Conservation (phyloP, 1,284 basidiomycete species). For the Microbotryum intermedium region DNA sequence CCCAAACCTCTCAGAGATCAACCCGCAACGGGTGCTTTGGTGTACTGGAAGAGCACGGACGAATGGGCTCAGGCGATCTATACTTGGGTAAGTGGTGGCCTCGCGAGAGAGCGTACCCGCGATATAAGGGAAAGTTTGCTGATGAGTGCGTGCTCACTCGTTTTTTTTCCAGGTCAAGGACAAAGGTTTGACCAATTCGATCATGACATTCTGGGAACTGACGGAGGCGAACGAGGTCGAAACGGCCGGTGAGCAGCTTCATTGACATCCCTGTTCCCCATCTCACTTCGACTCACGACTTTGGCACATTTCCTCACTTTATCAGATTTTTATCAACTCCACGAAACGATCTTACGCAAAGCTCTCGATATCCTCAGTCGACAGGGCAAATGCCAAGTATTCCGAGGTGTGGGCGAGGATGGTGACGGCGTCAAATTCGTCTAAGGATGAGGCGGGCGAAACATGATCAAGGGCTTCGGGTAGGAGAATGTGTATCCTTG, state of each 20-base stretch:
- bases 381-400: constrained; percentile 46
- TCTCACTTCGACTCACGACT: neutral
- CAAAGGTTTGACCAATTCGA: constrained; percentile 45
- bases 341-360: constrained; percentile 40
- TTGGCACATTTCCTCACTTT: neutral
- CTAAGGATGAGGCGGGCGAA: constrained; percentile 7
- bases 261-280: neutral
- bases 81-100: constrained; percentile 43
- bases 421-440: constrained; percentile 48
- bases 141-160: too few relatives aligned
- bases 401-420: constrained; percentile 42
- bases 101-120: too few relatives aligned
- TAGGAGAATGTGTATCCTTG: too few relatives aligned
- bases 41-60: constrained; percentile 48
- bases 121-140: too few relatives aligned
- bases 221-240: constrained; percentile 44
- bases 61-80: constrained; percentile 48
- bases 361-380: constrained; percentile 45
- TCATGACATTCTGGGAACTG: constrained; percentile 50
- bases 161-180: constrained; percentile 41
- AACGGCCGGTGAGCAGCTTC: constrained; percentile 34
- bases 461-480: too few relatives aligned
- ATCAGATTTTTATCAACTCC: constrained; percentile 45
- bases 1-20: constrained; percentile 16
- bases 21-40: constrained; percentile 35